Evolutionary conservation across 1,284 basidiomycete species (phyloP).

Genomic region (Albatrellus sp.): DNA sequence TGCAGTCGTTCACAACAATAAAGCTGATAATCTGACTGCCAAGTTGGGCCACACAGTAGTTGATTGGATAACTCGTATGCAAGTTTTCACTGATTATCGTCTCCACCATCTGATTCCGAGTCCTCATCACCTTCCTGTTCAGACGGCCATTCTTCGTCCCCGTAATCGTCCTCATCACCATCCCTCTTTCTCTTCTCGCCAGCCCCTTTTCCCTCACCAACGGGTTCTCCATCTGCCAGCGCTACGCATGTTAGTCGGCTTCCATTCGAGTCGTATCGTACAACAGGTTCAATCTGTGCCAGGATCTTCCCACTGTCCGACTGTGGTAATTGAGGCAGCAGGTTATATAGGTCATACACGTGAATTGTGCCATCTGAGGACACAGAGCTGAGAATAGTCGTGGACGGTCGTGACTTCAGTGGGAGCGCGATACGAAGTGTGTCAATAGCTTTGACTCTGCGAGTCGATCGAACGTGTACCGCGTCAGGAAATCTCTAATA

Average conservation of each 20-base stretch:
- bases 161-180: conserved; percentile 8
- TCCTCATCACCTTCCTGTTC: conserved; percentile 1
- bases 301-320: background rate
- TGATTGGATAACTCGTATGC: too few relatives aligned
- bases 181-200: conserved; percentile 9
- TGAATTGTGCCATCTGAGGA: conserved; percentile 13
- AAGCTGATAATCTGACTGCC: too few relatives aligned
- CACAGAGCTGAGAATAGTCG: conserved; percentile 9
- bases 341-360: conserved; percentile 10
- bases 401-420: conserved; percentile 3
- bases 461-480: background rate
- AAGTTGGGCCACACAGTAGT: too few relatives aligned
- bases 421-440: conserved; percentile 11
- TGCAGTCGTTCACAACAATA: too few relatives aligned
- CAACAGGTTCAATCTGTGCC: conserved; percentile 8
- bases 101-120: conserved; percentile 2
- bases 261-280: conserved; percentile 11
- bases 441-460: conserved; percentile 12
- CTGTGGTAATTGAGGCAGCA: conserved; percentile 2
- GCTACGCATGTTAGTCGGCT: conserved; percentile 12
- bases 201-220: conserved; percentile 1
- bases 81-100: conserved; percentile 1
- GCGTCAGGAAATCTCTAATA: too few relatives aligned
- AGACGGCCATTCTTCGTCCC: conserved; percentile 3
- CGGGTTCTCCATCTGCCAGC: conserved; percentile 10